Evolutionary conservation across 192 early-diverging fungal species (phyloP).

Genomic region (Gamsiella multidivaricata): DNA sequence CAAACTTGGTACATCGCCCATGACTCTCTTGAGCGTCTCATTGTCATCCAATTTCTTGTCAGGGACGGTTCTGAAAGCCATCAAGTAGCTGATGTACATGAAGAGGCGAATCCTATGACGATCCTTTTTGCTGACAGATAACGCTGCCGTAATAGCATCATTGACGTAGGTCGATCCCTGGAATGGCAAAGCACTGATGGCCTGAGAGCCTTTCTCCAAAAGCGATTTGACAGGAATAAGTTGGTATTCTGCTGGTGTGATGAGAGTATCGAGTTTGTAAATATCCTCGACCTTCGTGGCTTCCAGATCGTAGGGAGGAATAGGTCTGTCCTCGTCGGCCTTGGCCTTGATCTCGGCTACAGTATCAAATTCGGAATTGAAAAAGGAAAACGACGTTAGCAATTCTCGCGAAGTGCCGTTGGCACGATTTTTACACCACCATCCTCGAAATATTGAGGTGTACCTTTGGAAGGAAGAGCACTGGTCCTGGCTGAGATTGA

Average conservation of each 20-base stretch:
- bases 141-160: slow-evolving; percentile 41
- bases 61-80: slow-evolving; percentile 71
- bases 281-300: slow-evolving; percentile 77
- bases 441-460: neutral
- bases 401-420: too few species aligned
- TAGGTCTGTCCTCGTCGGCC: slow-evolving; percentile 68
- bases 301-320: slow-evolving; percentile 79
- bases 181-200: slow-evolving; percentile 53
- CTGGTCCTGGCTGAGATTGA: slow-evolving; percentile 75
- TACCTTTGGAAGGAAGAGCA: slow-evolving; percentile 69
- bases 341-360: slow-evolving; percentile 60
- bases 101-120: slow-evolving; percentile 65
- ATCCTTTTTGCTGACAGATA: slow-evolving; percentile 61
- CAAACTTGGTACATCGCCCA: slow-evolving; percentile 69
- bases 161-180: slow-evolving; percentile 60
- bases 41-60: slow-evolving; percentile 59
- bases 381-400: too few species aligned
- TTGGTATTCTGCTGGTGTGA: slow-evolving; percentile 70
- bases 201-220: slow-evolving; percentile 56
- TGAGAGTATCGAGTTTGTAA: slow-evolving; percentile 84
- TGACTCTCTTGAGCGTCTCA: slow-evolving; percentile 48
- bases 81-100: slow-evolving; percentile 82
- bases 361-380: neutral
- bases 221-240: slow-evolving; percentile 70
- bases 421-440: too few species aligned